Evolutionary conservation across 768 basidiomycete genomes (phyloP), one percentile per base, ranked within the genome.

Genomic region (Leucosporidium creatinivorum): DNA sequence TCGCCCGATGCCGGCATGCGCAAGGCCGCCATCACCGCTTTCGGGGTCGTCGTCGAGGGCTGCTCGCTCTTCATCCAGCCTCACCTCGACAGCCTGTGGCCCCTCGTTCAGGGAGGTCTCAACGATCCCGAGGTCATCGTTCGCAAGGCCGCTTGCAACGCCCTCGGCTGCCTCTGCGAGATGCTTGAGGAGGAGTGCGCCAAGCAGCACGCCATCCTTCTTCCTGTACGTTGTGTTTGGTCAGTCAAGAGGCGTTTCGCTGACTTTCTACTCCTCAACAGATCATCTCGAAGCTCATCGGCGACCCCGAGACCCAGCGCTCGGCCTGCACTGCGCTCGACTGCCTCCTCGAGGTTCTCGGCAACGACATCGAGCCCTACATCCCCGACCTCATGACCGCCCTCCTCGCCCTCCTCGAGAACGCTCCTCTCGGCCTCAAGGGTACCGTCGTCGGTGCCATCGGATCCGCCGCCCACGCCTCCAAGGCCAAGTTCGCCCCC

Each of bases 41-140:
- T 99, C 59, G 96, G 96, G 71, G 91, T 98, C 59, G 86, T 87
- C 55, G 92, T 98, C 66, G 96, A 99, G 78, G 96, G 96, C 23
- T 97, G 94, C 82, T 91, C 89, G 80, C 93, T 98, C 81, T 98
- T 82, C 80, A 97, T 99, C 85, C 91, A 91, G 44, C 91, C 93
- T 13, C 83, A 92, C 73, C 91, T 99, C 84, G 79, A 78, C 68
- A 84, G 90, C 74, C 87, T 99, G 33, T 99, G 96, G 96, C 93
- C 93, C 1, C 82, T 94, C 64, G 86, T 99, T 73, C 89, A 96
- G 76, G 82, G 85, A 58, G 93, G 93, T 72, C 85, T 99, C 39
- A 84, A 83, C 68, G 96, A 99, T 77, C 77, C 80, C 49, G 92
- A 97, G 75, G 83, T 88, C 19, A 83, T 84, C 17, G 96, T 99